A percentile compares a stretch with the other conserved stretches of the same genome.
Conservation (phyloP, 306 rosid species). For the Vigna trinervia region DNA sequence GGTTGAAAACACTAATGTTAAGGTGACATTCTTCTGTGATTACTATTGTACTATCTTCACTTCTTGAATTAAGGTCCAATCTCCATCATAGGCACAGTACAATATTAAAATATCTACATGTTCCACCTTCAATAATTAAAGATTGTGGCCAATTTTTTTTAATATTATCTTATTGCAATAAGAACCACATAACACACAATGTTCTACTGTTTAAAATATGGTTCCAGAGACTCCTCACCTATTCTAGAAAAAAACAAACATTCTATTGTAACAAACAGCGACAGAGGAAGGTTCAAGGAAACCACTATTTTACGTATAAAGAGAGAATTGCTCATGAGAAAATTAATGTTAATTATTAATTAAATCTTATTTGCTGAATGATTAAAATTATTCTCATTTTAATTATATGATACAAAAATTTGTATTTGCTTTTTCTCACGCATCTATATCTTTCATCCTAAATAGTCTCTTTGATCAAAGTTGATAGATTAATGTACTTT, state of each 20-base stretch:
- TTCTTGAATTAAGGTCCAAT: neutral
- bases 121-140: neutral
- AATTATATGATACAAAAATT: neutral
- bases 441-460: neutral
- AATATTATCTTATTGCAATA: neutral
- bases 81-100: neutral
- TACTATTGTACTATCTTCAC: neutral
- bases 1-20: neutral
- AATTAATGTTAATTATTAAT: neutral
- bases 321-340: neutral
- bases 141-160: neutral
- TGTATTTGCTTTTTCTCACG: neutral
- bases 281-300: slow-evolving; percentile 43
- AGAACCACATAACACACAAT: neutral
- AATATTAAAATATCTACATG: slow-evolving; percentile 2
- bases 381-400: neutral
- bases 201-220: neutral
- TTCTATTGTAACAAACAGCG: slow-evolving; percentile 5
- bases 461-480: neutral
- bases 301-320: neutral
- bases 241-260: neutral
- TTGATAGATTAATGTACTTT: neutral
- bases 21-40: neutral
- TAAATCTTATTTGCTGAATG: neutral
- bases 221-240: neutral